These are phyloP conservation scores for Ajuga reptans DNA, from an alignment of 305 asterid genomes.

Conservation along the genomic window DNA sequence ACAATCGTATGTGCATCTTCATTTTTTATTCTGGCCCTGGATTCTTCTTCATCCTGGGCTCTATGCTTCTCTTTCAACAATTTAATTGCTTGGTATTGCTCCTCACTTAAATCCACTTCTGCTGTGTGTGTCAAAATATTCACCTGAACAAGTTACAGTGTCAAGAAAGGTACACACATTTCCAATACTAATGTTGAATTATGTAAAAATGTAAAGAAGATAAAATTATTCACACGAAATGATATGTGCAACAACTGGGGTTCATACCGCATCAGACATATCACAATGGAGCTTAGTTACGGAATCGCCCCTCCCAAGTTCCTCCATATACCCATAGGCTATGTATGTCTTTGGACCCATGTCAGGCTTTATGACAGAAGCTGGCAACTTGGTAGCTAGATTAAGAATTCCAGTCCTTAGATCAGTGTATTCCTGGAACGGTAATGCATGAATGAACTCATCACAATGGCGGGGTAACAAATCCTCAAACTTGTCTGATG, in stretches of 20 bases:
- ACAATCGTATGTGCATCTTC: background rate
- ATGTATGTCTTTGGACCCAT: slow-evolving; percentile 94
- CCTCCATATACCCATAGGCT: slow-evolving; percentile 64
- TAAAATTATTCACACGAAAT: too few relatives aligned
- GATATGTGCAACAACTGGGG: background rate
- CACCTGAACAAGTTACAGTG: slow-evolving; percentile 42
- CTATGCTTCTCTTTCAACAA: slow-evolving; percentile 55
- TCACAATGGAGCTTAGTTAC: slow-evolving; percentile 93
- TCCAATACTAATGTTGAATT: too few relatives aligned
- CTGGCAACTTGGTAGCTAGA: slow-evolving; percentile 76
- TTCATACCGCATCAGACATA: slow-evolving; percentile 89
- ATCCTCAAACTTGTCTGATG: slow-evolving; percentile 79
- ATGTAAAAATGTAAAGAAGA: too few relatives aligned
- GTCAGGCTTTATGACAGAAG: slow-evolving; percentile 63
- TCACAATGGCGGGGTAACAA: slow-evolving; percentile 87
- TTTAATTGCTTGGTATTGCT: slow-evolving; percentile 47
- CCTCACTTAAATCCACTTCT: slow-evolving; percentile 41
- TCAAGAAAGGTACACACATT: background rate
- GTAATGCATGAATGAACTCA: slow-evolving; percentile 75
- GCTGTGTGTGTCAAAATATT: slow-evolving; percentile 80
- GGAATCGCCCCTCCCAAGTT: slow-evolving; percentile 94
- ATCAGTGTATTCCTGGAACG: slow-evolving; percentile 86
- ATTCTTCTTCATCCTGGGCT: slow-evolving; percentile 59
- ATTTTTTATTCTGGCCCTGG: slow-evolving; percentile 11
- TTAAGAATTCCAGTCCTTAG: slow-evolving; percentile 78